A percentile compares a stretch with the other conserved stretches of the same genome.
Evolutionary conservation across 1,284 basidiomycete species (phyloP).

Genomic region (Rhodotorula sp.): DNA sequence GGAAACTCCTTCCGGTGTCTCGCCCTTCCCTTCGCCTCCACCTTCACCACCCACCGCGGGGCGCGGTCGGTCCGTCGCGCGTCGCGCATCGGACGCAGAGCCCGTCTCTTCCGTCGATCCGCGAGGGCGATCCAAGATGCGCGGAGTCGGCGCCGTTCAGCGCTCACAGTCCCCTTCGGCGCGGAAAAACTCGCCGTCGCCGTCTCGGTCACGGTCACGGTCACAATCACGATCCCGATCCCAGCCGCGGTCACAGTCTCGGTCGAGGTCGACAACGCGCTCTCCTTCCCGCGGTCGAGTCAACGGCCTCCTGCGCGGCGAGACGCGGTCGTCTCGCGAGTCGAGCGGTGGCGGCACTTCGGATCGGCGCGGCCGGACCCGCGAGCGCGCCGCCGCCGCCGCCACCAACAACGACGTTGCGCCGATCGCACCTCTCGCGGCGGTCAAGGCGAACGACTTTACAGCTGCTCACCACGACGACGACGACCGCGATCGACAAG

Average conservation of each 20-base stretch:
- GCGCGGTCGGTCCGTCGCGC: conserved; percentile 27
- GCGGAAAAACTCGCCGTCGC: conserved; percentile 4
- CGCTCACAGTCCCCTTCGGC: conserved; percentile 19
- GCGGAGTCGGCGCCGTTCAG: conserved; percentile 24
- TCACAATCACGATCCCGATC: not conserved
- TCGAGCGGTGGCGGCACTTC: conserved; percentile 4
- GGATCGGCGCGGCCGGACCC: conserved; percentile 8
- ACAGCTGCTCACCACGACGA: not conserved
- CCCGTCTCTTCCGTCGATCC: conserved; percentile 4
- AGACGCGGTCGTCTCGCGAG: conserved; percentile 1
- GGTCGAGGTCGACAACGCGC: conserved; percentile 11
- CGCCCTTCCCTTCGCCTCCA: conserved; percentile 28
- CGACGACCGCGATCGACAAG: conserved; percentile 12
- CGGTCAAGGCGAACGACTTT: too few species aligned
- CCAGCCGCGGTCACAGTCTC: not conserved
- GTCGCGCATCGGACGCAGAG: conserved; percentile 2
- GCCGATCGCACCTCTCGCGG: not conserved
- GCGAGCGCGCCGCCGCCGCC: conserved; percentile 5
- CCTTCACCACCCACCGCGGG: conserved; percentile 27
- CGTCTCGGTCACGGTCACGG: not conserved
- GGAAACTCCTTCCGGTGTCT: conserved; percentile 19
- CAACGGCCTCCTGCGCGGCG: conserved; percentile 1
- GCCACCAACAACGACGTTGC: not conserved
- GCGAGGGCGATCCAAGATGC: conserved; percentile 25
- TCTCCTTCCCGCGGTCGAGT: not conserved